Evolutionary conservation across 31 red algal species (phyloP).

Genomic region (Asparagopsis taxiformis): DNA sequence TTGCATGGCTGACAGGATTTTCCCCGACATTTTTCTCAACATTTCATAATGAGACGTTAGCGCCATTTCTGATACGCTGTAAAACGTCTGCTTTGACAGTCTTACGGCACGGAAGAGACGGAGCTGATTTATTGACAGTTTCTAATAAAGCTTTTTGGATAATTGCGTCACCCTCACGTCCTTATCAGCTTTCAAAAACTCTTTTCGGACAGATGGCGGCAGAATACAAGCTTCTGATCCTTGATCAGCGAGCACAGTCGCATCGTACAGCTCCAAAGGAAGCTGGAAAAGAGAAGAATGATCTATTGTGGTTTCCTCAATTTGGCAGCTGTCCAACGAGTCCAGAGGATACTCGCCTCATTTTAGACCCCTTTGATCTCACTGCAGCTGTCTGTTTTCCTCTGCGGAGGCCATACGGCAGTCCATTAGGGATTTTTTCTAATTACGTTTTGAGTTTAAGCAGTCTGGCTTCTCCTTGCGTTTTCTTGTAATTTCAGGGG

Average conservation of each 20-base stretch:
- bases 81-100: neutral
- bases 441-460: neutral
- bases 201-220: neutral
- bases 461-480: neutral
- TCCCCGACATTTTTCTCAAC: neutral
- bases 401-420: too few species aligned
- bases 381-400: too few species aligned
- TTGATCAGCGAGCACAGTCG: neutral
- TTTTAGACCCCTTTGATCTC: neutral
- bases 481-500: too few species aligned
- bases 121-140: neutral
- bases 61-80: neutral
- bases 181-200: neutral
- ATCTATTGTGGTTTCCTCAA: neutral
- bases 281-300: neutral
- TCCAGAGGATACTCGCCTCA: neutral
- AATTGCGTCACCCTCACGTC: neutral
- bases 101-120: neutral
- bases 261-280: neutral
- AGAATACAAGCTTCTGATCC: neutral
- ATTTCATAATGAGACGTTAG: neutral
- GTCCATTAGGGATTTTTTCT: neutral
- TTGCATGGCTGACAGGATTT: neutral
- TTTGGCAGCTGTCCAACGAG: neutral
- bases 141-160: too few species aligned